Conservation (phyloP, 169 alveolate genomes). For the Babesia divergens region DNA sequence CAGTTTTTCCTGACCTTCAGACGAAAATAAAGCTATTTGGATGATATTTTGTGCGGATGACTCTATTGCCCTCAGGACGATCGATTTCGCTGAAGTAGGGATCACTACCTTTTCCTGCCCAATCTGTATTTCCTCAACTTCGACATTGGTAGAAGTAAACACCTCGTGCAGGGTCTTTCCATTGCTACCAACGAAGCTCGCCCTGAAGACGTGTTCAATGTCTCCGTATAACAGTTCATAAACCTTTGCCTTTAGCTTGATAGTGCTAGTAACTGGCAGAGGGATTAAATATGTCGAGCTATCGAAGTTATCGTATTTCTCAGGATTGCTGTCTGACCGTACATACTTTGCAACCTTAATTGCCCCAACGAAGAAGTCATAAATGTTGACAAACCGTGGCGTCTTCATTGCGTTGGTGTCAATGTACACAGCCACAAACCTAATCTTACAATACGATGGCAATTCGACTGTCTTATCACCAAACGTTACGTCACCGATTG, state of each 20-base stretch:
- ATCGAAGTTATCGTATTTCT: background rate
- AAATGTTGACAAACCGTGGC: background rate
- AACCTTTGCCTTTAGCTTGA: background rate
- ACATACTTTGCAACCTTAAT: background rate
- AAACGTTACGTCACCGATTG: slow-evolving; percentile 3
- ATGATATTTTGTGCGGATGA: background rate
- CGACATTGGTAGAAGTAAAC: background rate
- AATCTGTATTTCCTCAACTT: background rate
- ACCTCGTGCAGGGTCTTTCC: slow-evolving; percentile 18
- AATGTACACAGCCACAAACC: slow-evolving; percentile 15
- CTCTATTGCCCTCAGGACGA: background rate
- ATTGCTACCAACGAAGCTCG: background rate
- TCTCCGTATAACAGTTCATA: background rate
- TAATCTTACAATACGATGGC: background rate
- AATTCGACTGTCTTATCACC: background rate
- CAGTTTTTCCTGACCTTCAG: background rate
- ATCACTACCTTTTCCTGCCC: background rate
- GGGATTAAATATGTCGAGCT: slow-evolving; percentile 7
- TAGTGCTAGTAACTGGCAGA: background rate
- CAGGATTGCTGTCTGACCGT: background rate
- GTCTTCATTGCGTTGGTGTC: background rate
- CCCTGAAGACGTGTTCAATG: background rate
- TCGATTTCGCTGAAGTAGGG: background rate
- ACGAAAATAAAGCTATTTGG: background rate
- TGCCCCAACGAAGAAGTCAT: slow-evolving; percentile 7